A percentile compares a stretch with the other conserved stretches of the same genome.
Evolutionary conservation across 305 asterid species (phyloP).

Genomic region (Fraxinus baroniana): DNA sequence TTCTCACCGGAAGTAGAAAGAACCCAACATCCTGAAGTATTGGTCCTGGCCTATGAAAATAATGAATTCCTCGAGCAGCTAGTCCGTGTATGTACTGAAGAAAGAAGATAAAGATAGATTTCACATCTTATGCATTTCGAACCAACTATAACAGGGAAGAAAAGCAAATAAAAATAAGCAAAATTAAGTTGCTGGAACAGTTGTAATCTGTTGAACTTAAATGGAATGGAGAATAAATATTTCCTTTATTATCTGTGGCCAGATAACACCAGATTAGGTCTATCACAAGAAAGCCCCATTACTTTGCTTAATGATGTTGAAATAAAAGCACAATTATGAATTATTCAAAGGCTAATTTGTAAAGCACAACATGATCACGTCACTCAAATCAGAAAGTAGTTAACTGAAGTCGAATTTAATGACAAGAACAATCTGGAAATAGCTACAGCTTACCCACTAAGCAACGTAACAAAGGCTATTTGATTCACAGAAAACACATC

Average conservation of each 20-base stretch:
- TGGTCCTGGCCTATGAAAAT: conserved; percentile 91
- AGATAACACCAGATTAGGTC: not conserved
- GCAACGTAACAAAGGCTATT: not conserved
- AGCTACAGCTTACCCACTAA: not conserved
- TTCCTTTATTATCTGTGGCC: not conserved
- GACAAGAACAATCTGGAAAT: not conserved
- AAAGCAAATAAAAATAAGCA: not conserved
- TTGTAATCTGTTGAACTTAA: not conserved
- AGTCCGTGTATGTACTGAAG: conserved; percentile 83
- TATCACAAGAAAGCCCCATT: not conserved
- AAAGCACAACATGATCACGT: not conserved
- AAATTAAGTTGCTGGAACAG: not conserved
- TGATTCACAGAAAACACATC: not conserved
- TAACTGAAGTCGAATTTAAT: not conserved
- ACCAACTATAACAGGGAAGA: not conserved
- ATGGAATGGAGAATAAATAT: not conserved
- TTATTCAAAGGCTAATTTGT: not conserved
- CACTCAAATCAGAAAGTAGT: not conserved
- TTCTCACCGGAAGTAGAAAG: conserved; percentile 81
- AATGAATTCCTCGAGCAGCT: conserved; percentile 97
- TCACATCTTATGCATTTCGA: conserved; percentile 3
- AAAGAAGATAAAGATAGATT: conserved; percentile 29
- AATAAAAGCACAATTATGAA: not conserved
- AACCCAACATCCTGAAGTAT: conserved; percentile 86
- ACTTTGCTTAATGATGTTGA: not conserved